These are phyloP conservation scores for Russula sp. DNA, from an alignment of 768 basidiomycete genomes.

Conservation along the genomic window DNA sequence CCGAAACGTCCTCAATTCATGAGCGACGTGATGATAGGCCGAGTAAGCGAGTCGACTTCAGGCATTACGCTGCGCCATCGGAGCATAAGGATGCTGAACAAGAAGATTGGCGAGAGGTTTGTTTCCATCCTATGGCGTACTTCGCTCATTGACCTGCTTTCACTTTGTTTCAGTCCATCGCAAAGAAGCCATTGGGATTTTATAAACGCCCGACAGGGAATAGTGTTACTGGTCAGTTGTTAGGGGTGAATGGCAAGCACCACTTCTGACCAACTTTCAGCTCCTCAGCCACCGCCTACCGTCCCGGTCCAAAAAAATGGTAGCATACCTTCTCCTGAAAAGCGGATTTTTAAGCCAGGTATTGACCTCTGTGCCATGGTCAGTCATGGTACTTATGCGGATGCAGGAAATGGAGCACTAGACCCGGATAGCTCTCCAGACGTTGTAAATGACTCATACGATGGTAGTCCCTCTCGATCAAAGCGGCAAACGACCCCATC, in stretches of 20 bases:
- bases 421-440: constrained; percentile 18
- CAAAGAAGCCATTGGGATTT: constrained; percentile 12
- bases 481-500: constrained; percentile 23
- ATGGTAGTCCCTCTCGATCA: background rate
- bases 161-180: constrained; percentile 12
- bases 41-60: background rate
- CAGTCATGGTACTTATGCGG: background rate
- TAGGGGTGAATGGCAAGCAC: background rate
- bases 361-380: background rate
- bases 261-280: constrained; percentile 7
- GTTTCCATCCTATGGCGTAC: background rate
- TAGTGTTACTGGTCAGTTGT: background rate
- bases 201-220: constrained; percentile 17
- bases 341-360: constrained; percentile 10
- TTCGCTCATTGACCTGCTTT: background rate
- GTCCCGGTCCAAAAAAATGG: background rate
- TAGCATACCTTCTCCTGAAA: background rate
- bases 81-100: constrained; percentile 6
- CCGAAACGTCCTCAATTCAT: background rate
- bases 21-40: background rate
- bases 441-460: background rate
- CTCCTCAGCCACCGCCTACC: background rate
- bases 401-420: constrained; percentile 15
- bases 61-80: background rate
- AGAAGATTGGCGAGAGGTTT: constrained; percentile 21